These are phyloP conservation scores for Phytophthora quininea DNA, from an alignment of 352 stramenopile species.

Conservation along the genomic window DNA sequence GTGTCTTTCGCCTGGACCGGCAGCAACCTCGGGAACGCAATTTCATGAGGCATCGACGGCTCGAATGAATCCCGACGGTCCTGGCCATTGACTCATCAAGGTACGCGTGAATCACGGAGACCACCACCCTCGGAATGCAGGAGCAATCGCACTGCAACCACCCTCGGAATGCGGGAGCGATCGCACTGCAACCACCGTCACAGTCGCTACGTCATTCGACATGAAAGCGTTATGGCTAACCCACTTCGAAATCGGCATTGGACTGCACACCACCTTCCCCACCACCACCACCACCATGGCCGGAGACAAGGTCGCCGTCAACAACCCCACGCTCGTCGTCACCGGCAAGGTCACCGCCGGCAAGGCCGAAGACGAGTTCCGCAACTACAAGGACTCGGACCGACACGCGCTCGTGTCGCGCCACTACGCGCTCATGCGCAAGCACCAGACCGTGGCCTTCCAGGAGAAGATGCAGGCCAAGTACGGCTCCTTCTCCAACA, in stretches of 20 bases:
- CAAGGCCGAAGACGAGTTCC: slow-evolving; percentile 77
- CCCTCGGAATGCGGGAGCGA: background rate
- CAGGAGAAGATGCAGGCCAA: slow-evolving; percentile 75
- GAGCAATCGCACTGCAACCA: background rate
- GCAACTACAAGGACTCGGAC: slow-evolving; percentile 78
- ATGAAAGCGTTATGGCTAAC: background rate
- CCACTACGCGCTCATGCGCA: slow-evolving; percentile 83
- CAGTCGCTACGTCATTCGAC: background rate
- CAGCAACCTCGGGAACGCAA: too few relatives aligned
- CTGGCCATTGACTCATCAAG: background rate
- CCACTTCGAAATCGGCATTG: too few relatives aligned
- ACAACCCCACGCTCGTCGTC: slow-evolving; percentile 30
- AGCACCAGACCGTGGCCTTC: slow-evolving; percentile 75
- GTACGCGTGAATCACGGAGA: too few relatives aligned
- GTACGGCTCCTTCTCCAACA: slow-evolving; percentile 74
- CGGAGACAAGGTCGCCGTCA: slow-evolving; percentile 6
- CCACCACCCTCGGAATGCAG: background rate
- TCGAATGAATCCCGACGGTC: background rate
- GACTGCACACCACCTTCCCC: background rate
- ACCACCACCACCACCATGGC: slow-evolving; percentile 11
- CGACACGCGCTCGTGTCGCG: slow-evolving; percentile 71
- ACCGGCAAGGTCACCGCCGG: slow-evolving; percentile 46
- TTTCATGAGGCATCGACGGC: too few relatives aligned
- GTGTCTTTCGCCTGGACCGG: too few relatives aligned
- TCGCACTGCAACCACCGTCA: background rate